Conservation (phyloP, 1,284 basidiomycete species). For the Cryptococcus sp. region DNA sequence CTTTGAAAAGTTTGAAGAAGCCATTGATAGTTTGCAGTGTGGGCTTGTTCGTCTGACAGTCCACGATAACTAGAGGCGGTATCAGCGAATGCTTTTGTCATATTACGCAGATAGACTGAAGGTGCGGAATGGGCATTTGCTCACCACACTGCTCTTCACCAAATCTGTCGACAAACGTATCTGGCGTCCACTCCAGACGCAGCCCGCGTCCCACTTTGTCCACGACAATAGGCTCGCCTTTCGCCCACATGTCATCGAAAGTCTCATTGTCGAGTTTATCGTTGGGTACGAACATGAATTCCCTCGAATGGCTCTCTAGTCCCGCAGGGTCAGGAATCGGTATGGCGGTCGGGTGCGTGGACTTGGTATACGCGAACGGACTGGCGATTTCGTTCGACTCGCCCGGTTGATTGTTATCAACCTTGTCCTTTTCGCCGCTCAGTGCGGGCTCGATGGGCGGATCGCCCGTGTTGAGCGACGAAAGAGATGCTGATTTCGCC, state of each 20-base stretch:
- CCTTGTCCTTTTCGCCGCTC: not conserved
- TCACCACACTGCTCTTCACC: slow-evolving; percentile 64
- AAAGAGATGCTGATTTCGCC: not conserved
- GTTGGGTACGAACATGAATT: slow-evolving; percentile 56
- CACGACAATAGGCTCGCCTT: slow-evolving; percentile 75
- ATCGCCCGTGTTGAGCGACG: not conserved
- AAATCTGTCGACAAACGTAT: slow-evolving; percentile 73
- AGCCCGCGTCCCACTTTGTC: slow-evolving; percentile 65
- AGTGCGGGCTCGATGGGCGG: not conserved
- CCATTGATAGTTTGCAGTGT: slow-evolving; percentile 66
- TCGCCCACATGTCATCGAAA: slow-evolving; percentile 71
- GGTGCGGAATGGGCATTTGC: slow-evolving; percentile 10
- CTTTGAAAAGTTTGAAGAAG: slow-evolving; percentile 80
- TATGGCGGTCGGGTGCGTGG: slow-evolving; percentile 44
- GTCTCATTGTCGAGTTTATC: slow-evolving; percentile 62
- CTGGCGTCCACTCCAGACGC: slow-evolving; percentile 73
- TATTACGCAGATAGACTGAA: too few relatives aligned
- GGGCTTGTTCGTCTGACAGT: slow-evolving; percentile 73
- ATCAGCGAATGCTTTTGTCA: too few relatives aligned
- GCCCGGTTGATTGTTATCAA: not conserved
- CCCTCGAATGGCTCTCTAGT: slow-evolving; percentile 29
- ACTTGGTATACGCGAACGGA: slow-evolving; percentile 28
- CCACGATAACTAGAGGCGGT: slow-evolving; percentile 61
- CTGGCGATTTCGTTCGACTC: not conserved
- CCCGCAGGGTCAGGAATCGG: slow-evolving; percentile 41